Percentiles rank a stretch among this genome's conserved stretches.
Conservation (phyloP, 2,329 filamentous ascomycete species). For the Ophiocordyceps sinensis region DNA sequence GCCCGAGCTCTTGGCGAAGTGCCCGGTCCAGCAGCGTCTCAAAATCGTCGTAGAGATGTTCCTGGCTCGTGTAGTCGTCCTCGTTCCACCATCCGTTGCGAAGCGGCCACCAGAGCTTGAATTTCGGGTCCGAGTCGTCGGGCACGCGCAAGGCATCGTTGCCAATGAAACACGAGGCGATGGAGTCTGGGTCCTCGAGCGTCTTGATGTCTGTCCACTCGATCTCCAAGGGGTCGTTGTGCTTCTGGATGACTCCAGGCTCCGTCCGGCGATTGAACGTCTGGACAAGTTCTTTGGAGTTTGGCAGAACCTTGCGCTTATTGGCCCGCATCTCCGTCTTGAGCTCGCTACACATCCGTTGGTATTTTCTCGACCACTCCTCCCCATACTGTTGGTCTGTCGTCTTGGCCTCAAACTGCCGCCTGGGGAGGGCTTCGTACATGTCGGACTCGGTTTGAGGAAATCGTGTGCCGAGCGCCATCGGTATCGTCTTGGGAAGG, state of each 20-base stretch:
- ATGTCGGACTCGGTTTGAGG: constrained; percentile 71
- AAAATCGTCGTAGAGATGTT: constrained; percentile 74
- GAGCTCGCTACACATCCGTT: constrained; percentile 71
- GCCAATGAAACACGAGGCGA: constrained; percentile 59
- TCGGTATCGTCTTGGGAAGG: constrained; percentile 83
- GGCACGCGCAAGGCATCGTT: constrained; percentile 73
- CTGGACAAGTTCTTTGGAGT: constrained; percentile 87
- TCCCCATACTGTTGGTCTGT: constrained; percentile 76
- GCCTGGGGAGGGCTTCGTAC: constrained; percentile 60
- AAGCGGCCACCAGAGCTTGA: constrained; percentile 88
- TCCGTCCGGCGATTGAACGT: constrained; percentile 83
- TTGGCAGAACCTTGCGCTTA: constrained; percentile 90
- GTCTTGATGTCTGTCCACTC: constrained; percentile 81
- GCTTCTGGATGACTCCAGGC: constrained; percentile 77
- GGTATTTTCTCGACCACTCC: constrained; percentile 63
- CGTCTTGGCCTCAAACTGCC: constrained; percentile 46
- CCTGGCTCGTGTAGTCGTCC: constrained; percentile 66
- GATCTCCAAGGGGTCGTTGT: constrained; percentile 86
- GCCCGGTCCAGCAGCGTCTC: constrained; percentile 77
- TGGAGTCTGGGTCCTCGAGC: constrained; percentile 48
- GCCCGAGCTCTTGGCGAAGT: constrained; percentile 68
- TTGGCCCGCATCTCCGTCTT: constrained; percentile 84
- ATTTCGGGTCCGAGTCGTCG: constrained; percentile 76
- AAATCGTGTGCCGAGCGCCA: constrained; percentile 75
- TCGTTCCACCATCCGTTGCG: constrained; percentile 82